Base-by-base conservation (phyloP, 2,329 filamentous ascomycete species). In the Colletotrichum truncatum region DNA sequence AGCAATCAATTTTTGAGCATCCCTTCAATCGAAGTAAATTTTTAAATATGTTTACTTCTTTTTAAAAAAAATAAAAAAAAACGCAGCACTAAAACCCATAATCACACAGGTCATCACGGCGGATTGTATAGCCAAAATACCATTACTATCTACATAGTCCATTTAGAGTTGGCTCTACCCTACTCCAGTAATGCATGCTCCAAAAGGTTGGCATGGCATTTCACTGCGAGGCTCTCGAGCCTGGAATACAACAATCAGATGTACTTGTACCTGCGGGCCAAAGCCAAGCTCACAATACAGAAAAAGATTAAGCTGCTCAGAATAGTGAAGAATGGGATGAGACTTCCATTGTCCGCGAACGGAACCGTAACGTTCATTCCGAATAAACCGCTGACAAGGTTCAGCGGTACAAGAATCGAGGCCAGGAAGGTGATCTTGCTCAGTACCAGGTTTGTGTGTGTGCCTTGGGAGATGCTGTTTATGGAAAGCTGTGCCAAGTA, bases 391-490 rank as follows among this genome's bases (percentile, higher is more conserved):
- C 93, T 97, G 67, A 98, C 89, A 69, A 99, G 83, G 76, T 98
- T 99, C 70, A 99, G 88, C 3, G 96, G 96, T 64, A 99, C 94
- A n/a, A 99, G 87, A 70, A 99, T 93, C 3, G 95, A 97, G 1
- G 94, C 96, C 69, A 98, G 84, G 65, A 98, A 88, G 0, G 96
- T 99, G 72, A 99, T 96, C 82, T 98, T 97, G 81, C 93, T 94
- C 11, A 99, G 87, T 6, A 95, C 91, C 69, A 91, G 88, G 81
- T 98, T 98, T 58, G 93, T 94, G 70, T 90, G 86, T 65, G 94
- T 97, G 25, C 94, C 94, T 76, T 97, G 90, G 1, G 91, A 89
- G 72, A 97, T 93, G 78, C 93, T 95, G 77, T 97, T 93, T 72
- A 98, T 94, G 38, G 92, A 95, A 67, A 98, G 88, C 75, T 98